Evolutionary conservation across 2,329 filamentous ascomycete genomes (phyloP), one percentile per base, ranked within the genome.

Genomic region (Nemania bipapillata): DNA sequence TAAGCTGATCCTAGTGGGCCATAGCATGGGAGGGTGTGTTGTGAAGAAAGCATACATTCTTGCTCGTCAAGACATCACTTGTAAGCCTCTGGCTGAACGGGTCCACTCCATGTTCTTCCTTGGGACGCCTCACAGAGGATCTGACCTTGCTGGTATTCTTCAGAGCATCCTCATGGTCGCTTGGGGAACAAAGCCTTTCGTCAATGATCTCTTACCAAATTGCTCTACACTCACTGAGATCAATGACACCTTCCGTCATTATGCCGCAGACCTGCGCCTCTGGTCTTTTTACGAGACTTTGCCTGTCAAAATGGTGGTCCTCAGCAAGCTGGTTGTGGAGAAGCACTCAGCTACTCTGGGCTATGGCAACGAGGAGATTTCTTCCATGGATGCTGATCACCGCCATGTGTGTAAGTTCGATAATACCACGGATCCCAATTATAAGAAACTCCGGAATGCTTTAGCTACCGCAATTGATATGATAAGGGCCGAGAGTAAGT

Each of bases 241-340:
- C 62, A 85, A 86, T 70, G 81, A 84, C 2, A 72, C 79, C 32
- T 86, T 86, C 68, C 80, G 80, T 0, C 78, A 83, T 55, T 72
- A 80, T 66, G 78, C 79, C 0, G 69, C 74, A 3, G 73, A 76
- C 20, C 67, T 85, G 1, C 70, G 77, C 1, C 73, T 85, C 4
- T 78, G 79, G 72, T 85, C 83, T 0, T 86, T 85, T 70, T 85
- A 84, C 70, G 84, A 86, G 68, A 84, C 81, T 0, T 67, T 78
- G 22, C 73, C 74, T 20, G 73, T 75, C 6, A 71, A 69, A 15
- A 65, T 77, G 9, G 77, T 74, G 37, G 32, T 73, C 32, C 68
- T 69, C 24, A 76, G 70, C 53, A 71, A 75, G 45, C 73, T 81
- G 30, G 77, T 83, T 4, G 76, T 84, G 2, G 75, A 81, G 32